Evolutionary conservation across 2,329 filamentous ascomycete genomes (phyloP).

Genomic region (Pseudocercospora fijiensis): DNA sequence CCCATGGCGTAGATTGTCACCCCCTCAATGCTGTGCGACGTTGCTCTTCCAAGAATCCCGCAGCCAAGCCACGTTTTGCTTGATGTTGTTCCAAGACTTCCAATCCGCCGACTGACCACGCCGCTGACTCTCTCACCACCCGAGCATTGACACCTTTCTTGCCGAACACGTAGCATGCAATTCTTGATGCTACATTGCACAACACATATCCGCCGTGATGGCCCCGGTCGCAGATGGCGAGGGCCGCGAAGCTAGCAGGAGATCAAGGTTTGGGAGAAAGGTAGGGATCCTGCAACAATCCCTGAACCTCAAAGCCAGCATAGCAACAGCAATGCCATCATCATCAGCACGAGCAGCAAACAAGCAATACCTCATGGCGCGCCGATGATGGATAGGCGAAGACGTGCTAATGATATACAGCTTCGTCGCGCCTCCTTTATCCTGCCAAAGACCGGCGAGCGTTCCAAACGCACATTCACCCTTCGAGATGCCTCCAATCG

Average conservation of each 20-base stretch:
- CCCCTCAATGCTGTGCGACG: neutral
- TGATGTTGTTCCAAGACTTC: neutral
- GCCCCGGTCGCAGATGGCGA: conserved; percentile 10
- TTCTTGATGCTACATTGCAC: neutral
- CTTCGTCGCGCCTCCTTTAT: conserved; percentile 84
- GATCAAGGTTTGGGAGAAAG: conserved; percentile 17
- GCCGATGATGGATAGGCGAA: neutral
- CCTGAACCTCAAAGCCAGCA: neutral
- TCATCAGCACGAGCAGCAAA: neutral
- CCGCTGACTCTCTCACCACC: neutral
- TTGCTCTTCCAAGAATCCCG: neutral
- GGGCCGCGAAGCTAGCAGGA: conserved; percentile 11
- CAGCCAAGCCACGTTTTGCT: conserved; percentile 5
- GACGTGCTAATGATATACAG: conserved; percentile 15
- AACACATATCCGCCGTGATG: conserved; percentile 10
- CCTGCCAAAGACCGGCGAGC: conserved; percentile 80
- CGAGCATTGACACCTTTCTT: neutral
- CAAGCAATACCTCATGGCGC: conserved; percentile 1
- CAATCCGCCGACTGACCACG: conserved; percentile 1
- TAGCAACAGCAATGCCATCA: neutral
- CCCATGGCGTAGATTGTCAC: neutral
- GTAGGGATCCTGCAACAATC: conserved; percentile 10
- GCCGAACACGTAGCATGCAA: neutral
- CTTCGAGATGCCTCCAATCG: conserved; percentile 56
- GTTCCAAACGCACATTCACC: conserved; percentile 75